Evolutionary conservation across 1,284 basidiomycete genomes (phyloP), one percentile per base, ranked within the genome.

Genomic region (Papiliotrema terrestris): DNA sequence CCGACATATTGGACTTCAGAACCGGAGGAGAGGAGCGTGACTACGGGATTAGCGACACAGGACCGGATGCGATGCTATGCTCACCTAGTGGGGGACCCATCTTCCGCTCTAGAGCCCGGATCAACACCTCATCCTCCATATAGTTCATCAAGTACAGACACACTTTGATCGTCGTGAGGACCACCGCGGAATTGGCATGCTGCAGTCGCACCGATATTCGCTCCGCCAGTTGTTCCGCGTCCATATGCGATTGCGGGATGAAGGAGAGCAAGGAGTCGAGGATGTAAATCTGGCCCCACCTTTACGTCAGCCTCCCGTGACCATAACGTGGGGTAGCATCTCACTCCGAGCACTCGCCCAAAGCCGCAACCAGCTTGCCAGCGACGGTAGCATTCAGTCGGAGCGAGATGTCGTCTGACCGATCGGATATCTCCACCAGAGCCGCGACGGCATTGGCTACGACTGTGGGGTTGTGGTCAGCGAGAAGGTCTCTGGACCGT

Each of bases 271-370:
- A 78, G 2, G 91, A 88, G 74, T 98, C 96, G 51, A 99, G 82
- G 61, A 99, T 98, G 74, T 98, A 98, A 41, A 98, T 93, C 76
- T 98, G 95, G 1, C 95, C 95, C 96, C 96, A 99, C 77, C 92
- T 96, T 65, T 3, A 49, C 14, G 43, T 59, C 51, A 58, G 49
- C 51, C 19, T 26, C 25, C 51, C 35, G 58, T 20, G 57, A 53
- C 35, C 29, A 26, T 41, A 54, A 23, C 48, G 42, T 45, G 35
- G 56, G 45, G 41, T 35, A 32, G 50, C 4, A n/a, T 49, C 71
- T 92, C 89, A 98, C 79, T 98, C 95, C 0, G 95, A 97, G 73
- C 95, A 98, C 78, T 98, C 96, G 69, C 96, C 96, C 20, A 98
- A 81, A 2, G 95, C 95, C 46, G 97, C 90, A 52, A 98, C 83